These are phyloP conservation scores for Lolium perenne DNA, from an alignment of 176 grass and related monocot species.

Conservation along the genomic window DNA sequence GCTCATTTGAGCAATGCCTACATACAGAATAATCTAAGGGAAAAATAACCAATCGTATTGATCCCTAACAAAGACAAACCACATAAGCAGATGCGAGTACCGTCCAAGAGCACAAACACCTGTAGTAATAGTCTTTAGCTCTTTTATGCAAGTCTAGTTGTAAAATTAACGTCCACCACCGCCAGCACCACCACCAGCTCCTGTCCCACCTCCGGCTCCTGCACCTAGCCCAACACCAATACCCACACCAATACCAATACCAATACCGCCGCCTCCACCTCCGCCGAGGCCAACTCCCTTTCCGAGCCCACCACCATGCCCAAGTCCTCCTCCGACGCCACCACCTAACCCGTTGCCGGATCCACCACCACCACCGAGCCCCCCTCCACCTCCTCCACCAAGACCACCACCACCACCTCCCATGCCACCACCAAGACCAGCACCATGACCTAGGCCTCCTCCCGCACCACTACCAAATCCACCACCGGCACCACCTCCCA, in stretches of 20 bases:
- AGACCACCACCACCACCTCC: not conserved
- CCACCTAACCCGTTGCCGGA: not conserved
- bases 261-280: slow-evolving; percentile 15
- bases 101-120: not conserved
- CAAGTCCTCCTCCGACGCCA: not conserved
- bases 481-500: not conserved
- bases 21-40: not conserved
- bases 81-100: not conserved
- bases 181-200: not conserved
- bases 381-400: not conserved
- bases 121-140: not conserved
- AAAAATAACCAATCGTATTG: not conserved
- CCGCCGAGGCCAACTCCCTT: not conserved
- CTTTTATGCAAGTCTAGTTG: not conserved
- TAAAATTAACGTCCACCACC: slow-evolving; percentile 24
- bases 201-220: slow-evolving; percentile 16
- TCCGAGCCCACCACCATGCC: not conserved
- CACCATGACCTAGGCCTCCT: not conserved
- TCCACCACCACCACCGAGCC: not conserved
- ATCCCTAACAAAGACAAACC: not conserved
- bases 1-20: not conserved
- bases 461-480: not conserved
- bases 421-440: not conserved
- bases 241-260: slow-evolving; percentile 36
- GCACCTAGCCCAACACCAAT: not conserved